Evolutionary conservation across 148 eudicot species (phyloP).

Genomic region (Cornus florida): DNA sequence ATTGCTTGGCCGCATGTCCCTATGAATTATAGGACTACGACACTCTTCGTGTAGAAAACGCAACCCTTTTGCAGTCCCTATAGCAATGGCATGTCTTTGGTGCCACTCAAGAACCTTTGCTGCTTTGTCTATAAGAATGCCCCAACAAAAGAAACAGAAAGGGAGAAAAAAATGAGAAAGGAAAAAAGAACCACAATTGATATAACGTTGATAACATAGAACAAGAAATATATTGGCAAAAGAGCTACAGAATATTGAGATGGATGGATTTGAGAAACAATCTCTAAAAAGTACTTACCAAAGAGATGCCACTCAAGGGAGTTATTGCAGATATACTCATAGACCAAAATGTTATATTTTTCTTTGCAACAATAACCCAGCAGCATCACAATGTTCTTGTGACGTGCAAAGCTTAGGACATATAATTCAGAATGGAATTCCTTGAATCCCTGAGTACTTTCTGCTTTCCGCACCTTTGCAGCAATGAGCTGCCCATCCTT

Average conservation of each 20-base stretch:
- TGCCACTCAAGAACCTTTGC: slow-evolving; percentile 41
- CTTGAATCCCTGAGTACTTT: slow-evolving; percentile 39
- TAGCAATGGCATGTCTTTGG: slow-evolving; percentile 43
- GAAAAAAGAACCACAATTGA: background rate
- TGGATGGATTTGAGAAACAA: background rate
- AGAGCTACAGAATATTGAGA: background rate
- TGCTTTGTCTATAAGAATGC: slow-evolving; percentile 20
- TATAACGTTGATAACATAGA: no score
- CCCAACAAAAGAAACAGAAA: background rate
- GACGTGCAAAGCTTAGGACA: slow-evolving; percentile 45
- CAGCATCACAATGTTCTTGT: slow-evolving; percentile 48
- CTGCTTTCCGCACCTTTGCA: slow-evolving; percentile 46
- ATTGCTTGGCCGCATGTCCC: slow-evolving; percentile 46
- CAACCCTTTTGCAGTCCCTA: slow-evolving; percentile 51
- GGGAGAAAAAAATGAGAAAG: background rate
- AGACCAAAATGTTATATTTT: slow-evolving; percentile 40
- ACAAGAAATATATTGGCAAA: background rate
- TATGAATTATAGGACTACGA: slow-evolving; percentile 44
- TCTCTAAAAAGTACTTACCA: slow-evolving; percentile 20
- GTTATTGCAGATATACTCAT: slow-evolving; percentile 48
- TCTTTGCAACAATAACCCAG: slow-evolving; percentile 57
- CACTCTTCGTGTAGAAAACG: slow-evolving; percentile 56
- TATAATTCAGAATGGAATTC: slow-evolving; percentile 44
- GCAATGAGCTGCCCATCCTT: slow-evolving; percentile 42
- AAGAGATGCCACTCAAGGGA: slow-evolving; percentile 53